Conservation (phyloP, 768 basidiomycete genomes). For the Tephrocybe rancida region DNA sequence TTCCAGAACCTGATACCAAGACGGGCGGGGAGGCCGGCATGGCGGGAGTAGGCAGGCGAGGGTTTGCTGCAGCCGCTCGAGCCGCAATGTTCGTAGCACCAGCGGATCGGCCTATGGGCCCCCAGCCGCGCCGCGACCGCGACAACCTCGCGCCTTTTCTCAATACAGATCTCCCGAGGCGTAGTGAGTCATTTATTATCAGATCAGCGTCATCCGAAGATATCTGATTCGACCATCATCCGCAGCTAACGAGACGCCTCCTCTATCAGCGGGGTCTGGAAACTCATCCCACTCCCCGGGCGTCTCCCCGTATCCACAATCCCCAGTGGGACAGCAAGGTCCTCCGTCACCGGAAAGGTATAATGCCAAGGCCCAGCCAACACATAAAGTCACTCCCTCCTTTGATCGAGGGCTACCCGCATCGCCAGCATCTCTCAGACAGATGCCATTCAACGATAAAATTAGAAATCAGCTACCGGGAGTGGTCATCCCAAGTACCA, state of each 20-base stretch:
- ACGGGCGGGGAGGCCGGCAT: slow-evolving; percentile 79
- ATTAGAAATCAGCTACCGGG: slow-evolving; percentile 41
- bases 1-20: slow-evolving; percentile 57
- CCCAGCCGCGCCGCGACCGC: slow-evolving; percentile 26
- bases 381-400: slow-evolving; percentile 5
- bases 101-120: slow-evolving; percentile 15
- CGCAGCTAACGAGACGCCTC: slow-evolving; percentile 41
- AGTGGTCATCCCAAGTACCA: slow-evolving; percentile 18
- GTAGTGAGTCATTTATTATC: slow-evolving; percentile 35
- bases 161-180: slow-evolving; percentile 45
- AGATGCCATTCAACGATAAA: slow-evolving; percentile 66
- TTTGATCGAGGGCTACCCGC: slow-evolving; percentile 18
- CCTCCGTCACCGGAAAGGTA: slow-evolving; percentile 20
- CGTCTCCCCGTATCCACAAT: slow-evolving; percentile 41
- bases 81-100: slow-evolving; percentile 40
- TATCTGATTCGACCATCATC: background rate
- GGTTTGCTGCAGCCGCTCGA: slow-evolving; percentile 77
- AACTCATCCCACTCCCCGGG: slow-evolving; percentile 47
- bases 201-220: background rate
- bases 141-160: slow-evolving; percentile 38
- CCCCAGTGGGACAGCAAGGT: slow-evolving; percentile 24
- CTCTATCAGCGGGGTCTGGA: slow-evolving; percentile 48
- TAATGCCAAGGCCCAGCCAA: background rate
- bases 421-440: slow-evolving; percentile 32
- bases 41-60: slow-evolving; percentile 89